Evolutionary conservation across 768 basidiomycete genomes (phyloP), one percentile per base, ranked within the genome.

Genomic region (Russula emetica): DNA sequence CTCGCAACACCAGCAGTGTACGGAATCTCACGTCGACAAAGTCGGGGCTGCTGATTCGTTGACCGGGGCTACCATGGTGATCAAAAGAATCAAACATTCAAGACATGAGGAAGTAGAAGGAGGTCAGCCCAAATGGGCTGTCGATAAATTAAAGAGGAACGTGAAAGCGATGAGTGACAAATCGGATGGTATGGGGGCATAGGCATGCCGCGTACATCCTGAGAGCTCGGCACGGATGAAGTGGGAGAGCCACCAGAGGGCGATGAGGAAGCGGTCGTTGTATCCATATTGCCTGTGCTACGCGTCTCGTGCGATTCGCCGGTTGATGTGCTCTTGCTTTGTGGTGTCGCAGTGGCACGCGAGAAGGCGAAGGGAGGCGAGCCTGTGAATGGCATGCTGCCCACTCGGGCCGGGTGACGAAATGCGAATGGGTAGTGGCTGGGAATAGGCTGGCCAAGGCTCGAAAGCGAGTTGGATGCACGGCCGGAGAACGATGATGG

Each of bases 391-490:
- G 74, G 74, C 28, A 72, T 61, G 66, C 73, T 75, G 16, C 74
- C 76, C 0, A 84, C 81, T 9, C 82, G 80, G 1, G 72, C 72
- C 8, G 82, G 82, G 2, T 79, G 79, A 22, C 85, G 84, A 73
- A 83, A 82, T 58, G 83, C 79, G 79, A 89, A 88, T 11, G 87
- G 88, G 70, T 86, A 88, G 0, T 85, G 81, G 26, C 88, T 85
- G 38, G 76, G 73, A 58, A 93, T 79, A 1, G 90, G 91, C 26
- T 88, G 86, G 3, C 92, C 92, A 6, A 94, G 81, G 65, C 87
- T 90, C 3, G 91, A 93, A 85, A 94, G 85, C 9, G 92, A 93
- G 22, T 69, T 69, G 30, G 66, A 63, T 2, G 66, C 67, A 32
- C 62, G 67, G 2, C 85, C 88, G 0, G 90, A 90, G 5, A 83